Conservation (phyloP, 192 early-diverging fungal genomes). For the Coemansia sp. region DNA sequence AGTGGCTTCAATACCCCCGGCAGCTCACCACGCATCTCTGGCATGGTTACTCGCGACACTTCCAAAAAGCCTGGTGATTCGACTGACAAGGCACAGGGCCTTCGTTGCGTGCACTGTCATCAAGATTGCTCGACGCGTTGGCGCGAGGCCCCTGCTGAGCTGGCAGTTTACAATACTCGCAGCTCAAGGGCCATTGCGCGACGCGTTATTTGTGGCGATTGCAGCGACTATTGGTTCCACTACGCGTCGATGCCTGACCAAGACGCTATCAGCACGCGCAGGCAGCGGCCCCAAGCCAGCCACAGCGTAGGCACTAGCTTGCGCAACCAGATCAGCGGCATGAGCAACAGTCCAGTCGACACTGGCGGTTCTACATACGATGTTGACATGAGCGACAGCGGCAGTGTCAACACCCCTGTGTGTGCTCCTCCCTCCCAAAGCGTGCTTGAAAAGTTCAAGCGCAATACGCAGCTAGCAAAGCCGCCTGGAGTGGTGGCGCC, state of each 20-base stretch:
- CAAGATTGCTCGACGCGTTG: slow-evolving; percentile 32
- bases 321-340: not conserved
- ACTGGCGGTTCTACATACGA: not conserved
- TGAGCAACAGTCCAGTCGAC: not conserved
- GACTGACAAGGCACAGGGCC: not conserved
- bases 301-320: not conserved
- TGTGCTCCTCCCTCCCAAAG: not conserved
- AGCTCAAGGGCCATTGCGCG: slow-evolving; percentile 25
- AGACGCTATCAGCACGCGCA: slow-evolving; percentile 39
- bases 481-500: slow-evolving; percentile 7
- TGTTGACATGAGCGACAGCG: not conserved
- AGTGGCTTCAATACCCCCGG: slow-evolving; percentile 39
- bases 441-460: not conserved
- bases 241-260: slow-evolving; percentile 51
- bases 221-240: slow-evolving; percentile 46
- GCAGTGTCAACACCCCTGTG: not conserved
- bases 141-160: slow-evolving; percentile 39
- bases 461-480: slow-evolving; percentile 15
- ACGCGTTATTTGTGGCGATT: slow-evolving; percentile 49
- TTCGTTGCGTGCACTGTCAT: slow-evolving; percentile 48
- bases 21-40: slow-evolving; percentile 32
- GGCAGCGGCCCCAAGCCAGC: not conserved
- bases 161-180: slow-evolving; percentile 38
- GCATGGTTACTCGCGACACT: slow-evolving; percentile 24
- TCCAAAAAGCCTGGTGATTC: slow-evolving; percentile 1